Conservation (phyloP, 495 filamentous ascomycete species). For the Aspergillus affinis region DNA sequence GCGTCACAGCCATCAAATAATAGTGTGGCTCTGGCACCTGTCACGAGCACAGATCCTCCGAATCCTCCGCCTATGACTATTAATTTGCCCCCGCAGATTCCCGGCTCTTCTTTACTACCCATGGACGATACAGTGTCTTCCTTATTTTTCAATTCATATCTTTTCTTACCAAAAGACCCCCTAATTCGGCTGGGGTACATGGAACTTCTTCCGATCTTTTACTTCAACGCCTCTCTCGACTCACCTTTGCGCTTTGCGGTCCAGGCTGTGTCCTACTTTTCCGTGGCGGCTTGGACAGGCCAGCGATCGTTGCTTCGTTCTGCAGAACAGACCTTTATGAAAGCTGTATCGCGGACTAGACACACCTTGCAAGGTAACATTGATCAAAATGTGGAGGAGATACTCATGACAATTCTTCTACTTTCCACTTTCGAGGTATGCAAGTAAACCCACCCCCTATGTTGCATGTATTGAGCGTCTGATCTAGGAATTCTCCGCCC, state of each 20-base stretch:
- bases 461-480: background rate
- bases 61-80: background rate
- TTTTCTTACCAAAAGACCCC: conserved; percentile 33
- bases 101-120: conserved; percentile 22
- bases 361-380: conserved; percentile 50
- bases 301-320: conserved; percentile 39
- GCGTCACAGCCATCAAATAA: conserved; percentile 1
- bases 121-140: conserved; percentile 35
- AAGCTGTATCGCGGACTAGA: conserved; percentile 55
- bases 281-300: conserved; percentile 43
- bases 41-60: background rate
- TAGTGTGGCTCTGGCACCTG: background rate
- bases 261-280: conserved; percentile 59
- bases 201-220: conserved; percentile 56
- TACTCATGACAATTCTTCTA: conserved; percentile 61
- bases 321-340: conserved; percentile 37
- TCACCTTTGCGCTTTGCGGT: conserved; percentile 57
- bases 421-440: conserved; percentile 65
- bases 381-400: conserved; percentile 50
- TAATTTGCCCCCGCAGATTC: conserved; percentile 5
- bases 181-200: conserved; percentile 32
- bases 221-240: conserved; percentile 44
- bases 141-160: conserved; percentile 37
- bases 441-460: background rate
- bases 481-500: conserved; percentile 31